These are phyloP conservation scores for Comarum palustre DNA, from an alignment of 306 rosid genomes.

Conservation along the genomic window DNA sequence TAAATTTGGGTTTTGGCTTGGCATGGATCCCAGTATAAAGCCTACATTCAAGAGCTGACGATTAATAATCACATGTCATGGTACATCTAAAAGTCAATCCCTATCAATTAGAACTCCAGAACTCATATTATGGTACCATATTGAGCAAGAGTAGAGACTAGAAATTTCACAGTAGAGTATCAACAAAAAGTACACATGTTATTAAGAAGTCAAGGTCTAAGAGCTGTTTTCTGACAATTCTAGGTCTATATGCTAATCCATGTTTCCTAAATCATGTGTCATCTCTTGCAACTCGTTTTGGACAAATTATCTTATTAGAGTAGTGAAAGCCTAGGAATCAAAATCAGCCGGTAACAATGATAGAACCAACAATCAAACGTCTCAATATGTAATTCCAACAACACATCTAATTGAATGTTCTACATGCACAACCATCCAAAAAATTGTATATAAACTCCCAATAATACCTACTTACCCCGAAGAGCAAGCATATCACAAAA, in stretches of 20 bases:
- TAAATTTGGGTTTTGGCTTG: conserved; percentile 82
- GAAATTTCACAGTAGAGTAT: neutral
- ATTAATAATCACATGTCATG: neutral
- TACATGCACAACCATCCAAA: neutral
- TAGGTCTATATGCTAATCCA: neutral
- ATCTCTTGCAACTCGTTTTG: neutral
- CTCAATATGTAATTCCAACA: neutral
- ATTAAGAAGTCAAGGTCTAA: neutral
- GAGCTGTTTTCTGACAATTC: neutral
- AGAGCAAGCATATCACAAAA: conserved; percentile 13
- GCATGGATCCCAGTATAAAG: conserved; percentile 92
- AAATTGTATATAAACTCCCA: conserved; percentile 7
- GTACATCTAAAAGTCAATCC: neutral
- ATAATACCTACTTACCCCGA: neutral
- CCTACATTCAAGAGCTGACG: conserved; percentile 41
- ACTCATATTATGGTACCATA: neutral
- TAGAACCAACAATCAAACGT: neutral
- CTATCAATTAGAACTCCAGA: neutral
- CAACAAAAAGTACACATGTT: neutral
- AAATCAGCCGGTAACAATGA: neutral
- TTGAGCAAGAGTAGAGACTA: neutral
- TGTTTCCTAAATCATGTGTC: neutral
- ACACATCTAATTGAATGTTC: conserved; percentile 3
- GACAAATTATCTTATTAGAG: neutral
- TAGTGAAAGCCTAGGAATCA: neutral